Conservation (phyloP, 2,329 filamentous ascomycete genomes). For the Paracoccidioides lutzii region DNA sequence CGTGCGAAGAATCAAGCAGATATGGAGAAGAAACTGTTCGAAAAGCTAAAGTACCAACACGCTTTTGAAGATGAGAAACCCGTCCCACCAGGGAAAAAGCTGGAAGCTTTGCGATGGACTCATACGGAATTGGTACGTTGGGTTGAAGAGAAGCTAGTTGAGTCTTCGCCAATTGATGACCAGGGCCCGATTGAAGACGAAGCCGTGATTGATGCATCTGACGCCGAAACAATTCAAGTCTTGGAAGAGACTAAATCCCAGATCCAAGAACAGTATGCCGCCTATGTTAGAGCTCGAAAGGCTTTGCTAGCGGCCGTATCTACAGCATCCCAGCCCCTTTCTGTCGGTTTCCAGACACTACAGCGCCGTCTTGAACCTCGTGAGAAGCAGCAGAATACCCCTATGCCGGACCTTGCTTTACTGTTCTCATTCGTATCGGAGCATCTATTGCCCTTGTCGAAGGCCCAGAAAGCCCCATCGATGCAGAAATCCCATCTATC, state of each 20-base stretch:
- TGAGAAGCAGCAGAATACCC: neutral
- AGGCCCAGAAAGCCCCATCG: slow-evolving; percentile 25
- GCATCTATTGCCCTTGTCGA: slow-evolving; percentile 23
- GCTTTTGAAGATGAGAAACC: neutral
- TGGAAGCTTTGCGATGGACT: slow-evolving; percentile 29
- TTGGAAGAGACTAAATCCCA: slow-evolving; percentile 22
- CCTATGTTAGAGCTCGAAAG: slow-evolving; percentile 26
- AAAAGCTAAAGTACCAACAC: slow-evolving; percentile 11
- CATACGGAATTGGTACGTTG: slow-evolving; percentile 39
- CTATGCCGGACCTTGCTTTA: slow-evolving; percentile 2
- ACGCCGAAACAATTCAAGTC: slow-evolving; percentile 19
- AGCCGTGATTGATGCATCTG: slow-evolving; percentile 11
- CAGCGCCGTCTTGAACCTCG: neutral
- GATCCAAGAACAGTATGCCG: slow-evolving; percentile 24
- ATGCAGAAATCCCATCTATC: slow-evolving; percentile 27
- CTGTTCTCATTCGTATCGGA: slow-evolving; percentile 22
- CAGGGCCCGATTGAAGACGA: slow-evolving; percentile 19
- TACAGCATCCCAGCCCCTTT: slow-evolving; percentile 23
- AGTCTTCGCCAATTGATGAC: slow-evolving; percentile 17
- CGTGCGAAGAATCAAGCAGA: slow-evolving; percentile 26
- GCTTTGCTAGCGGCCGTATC: slow-evolving; percentile 25
- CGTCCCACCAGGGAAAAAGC: neutral
- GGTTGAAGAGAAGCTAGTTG: slow-evolving; percentile 37
- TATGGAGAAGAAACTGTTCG: slow-evolving; percentile 23
- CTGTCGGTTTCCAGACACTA: slow-evolving; percentile 11